These are phyloP conservation scores for Stenocarpella maydis DNA, from an alignment of 2,329 filamentous ascomycete species.

Conservation along the genomic window DNA sequence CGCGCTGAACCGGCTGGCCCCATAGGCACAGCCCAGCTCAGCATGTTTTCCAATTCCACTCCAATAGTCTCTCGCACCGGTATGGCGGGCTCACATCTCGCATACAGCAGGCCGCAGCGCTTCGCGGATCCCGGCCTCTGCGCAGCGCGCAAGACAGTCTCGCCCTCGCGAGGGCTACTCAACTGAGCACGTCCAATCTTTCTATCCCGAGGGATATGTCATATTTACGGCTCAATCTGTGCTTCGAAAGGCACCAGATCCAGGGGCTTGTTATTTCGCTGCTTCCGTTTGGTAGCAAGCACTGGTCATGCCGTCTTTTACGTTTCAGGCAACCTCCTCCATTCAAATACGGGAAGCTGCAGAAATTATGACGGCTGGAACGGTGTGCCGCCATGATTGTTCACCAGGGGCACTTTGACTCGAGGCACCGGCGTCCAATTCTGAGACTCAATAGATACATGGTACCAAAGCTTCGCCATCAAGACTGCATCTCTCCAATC, in stretches of 20 bases:
- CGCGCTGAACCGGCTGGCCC: slow-evolving; percentile 11
- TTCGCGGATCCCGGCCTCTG: slow-evolving; percentile 7
- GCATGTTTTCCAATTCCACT: background rate
- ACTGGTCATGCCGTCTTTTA: slow-evolving; percentile 42
- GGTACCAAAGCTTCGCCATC: slow-evolving; percentile 10
- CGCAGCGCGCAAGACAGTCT: background rate
- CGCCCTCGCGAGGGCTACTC: background rate
- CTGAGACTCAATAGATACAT: slow-evolving; percentile 33
- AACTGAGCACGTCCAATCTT: slow-evolving; percentile 28
- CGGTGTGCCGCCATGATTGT: slow-evolving; percentile 43
- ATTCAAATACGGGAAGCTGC: slow-evolving; percentile 47
- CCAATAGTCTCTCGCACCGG: slow-evolving; percentile 1
- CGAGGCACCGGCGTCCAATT: slow-evolving; percentile 44
- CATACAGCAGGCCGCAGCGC: slow-evolving; percentile 7
- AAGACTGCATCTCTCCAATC: slow-evolving; percentile 13
- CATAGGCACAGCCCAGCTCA: slow-evolving; percentile 17
- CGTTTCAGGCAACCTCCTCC: slow-evolving; percentile 38
- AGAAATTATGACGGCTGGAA: slow-evolving; percentile 47
- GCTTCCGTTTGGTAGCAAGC: slow-evolving; percentile 44
- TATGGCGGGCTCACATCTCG: slow-evolving; percentile 2
- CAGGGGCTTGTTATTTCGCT: slow-evolving; percentile 40
- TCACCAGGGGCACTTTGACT: slow-evolving; percentile 48
- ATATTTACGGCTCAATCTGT: slow-evolving; percentile 34
- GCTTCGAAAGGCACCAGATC: slow-evolving; percentile 27
- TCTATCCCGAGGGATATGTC: slow-evolving; percentile 38